Evolutionary conservation across 768 basidiomycete genomes (phyloP), one percentile per base, ranked within the genome.

Genomic region (Kwoniella sp.): DNA sequence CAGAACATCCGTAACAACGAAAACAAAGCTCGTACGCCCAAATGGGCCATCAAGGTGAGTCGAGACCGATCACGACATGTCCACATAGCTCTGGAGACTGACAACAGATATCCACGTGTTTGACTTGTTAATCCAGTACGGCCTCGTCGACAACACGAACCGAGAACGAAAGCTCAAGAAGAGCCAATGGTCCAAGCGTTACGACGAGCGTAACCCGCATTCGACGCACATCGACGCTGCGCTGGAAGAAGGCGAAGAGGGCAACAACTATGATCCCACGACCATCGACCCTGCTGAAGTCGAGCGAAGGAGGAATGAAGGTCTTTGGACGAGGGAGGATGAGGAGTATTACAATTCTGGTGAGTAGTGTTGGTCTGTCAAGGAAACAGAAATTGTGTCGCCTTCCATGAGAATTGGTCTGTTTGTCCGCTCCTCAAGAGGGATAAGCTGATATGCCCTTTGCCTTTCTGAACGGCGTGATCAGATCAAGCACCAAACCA

Each of bases 1-100:
- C 78, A 97, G 88, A 96, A 96, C 81, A 88, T 97, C 70, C 85
- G 94, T 62, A 97, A 96, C 83, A 97, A 97, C 84, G 92, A 94
- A 84, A 94, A 87, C 73, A 86, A 90, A 77, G 84, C 85, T 15
- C 88, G 94, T 50, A 96, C 94, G n/a, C 94, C 94, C 22, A 94
- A 96, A 81, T 97, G 94, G 94, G 89, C 89, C 0, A 84, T 90
- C 81, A 75, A 73, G 56, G 68, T 73, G 50, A 23, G 61, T 61
- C 30, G 17, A 22, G 15, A n/a, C n/a, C n/a, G n/a, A n/a, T n/a
- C 23, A 8, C 22, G n/a, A 23, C 28, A 51, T 51, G 50, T 51
- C 23, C 9, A 51, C 22, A 25, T 22, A 11, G 41, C 41, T n/a
- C 41, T 45, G 12, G 12, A 45, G n/a, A n/a, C 41, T 11, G 11